phyloP scores from a whole-genome alignment of 2,329 filamentous ascomycete species.

The Xylariaceae sp. region DNA sequence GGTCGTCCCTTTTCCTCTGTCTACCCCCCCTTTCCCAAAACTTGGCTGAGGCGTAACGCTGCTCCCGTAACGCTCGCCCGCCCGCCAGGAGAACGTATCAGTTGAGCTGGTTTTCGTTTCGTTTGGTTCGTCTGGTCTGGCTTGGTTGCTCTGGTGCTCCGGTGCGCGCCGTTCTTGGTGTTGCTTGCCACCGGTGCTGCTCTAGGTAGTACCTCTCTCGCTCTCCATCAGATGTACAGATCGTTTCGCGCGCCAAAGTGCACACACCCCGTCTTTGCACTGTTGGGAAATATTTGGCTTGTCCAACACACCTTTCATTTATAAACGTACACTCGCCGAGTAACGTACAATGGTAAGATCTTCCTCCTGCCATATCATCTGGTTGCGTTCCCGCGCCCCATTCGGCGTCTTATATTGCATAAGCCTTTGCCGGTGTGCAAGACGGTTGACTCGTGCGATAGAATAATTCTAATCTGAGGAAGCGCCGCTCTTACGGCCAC shows the following conservation, averaged over 20 bases:
- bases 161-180: not conserved
- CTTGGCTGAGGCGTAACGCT: slow-evolving; percentile 28
- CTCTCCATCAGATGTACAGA: slow-evolving; percentile 26
- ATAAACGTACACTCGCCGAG: slow-evolving; percentile 25
- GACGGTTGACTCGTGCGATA: slow-evolving; percentile 33
- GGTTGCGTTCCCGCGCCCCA: slow-evolving; percentile 19
- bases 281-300: slow-evolving; percentile 23
- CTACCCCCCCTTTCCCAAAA: slow-evolving; percentile 23
- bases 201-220: slow-evolving; percentile 8
- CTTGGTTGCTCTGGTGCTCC: not conserved
- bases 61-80: no score
- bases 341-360: slow-evolving; percentile 35
- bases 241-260: slow-evolving; percentile 25
- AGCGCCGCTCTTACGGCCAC: slow-evolving; percentile 40
- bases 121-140: slow-evolving; percentile 2
- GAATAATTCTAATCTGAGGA: slow-evolving; percentile 39
- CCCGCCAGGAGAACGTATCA: not conserved
- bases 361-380: slow-evolving; percentile 30
- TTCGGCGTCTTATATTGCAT: slow-evolving; percentile 33
- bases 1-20: slow-evolving; percentile 21
- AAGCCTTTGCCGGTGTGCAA: slow-evolving; percentile 28
- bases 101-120: slow-evolving; percentile 8
- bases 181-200: slow-evolving; percentile 12
- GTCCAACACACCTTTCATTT: slow-evolving; percentile 33
- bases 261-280: slow-evolving; percentile 27